Percentiles rank a stretch among this genome's conserved stretches.
These are phyloP conservation scores for Pascua guehoae DNA, from an alignment of 1,284 basidiomycete species.

Conservation along the genomic window DNA sequence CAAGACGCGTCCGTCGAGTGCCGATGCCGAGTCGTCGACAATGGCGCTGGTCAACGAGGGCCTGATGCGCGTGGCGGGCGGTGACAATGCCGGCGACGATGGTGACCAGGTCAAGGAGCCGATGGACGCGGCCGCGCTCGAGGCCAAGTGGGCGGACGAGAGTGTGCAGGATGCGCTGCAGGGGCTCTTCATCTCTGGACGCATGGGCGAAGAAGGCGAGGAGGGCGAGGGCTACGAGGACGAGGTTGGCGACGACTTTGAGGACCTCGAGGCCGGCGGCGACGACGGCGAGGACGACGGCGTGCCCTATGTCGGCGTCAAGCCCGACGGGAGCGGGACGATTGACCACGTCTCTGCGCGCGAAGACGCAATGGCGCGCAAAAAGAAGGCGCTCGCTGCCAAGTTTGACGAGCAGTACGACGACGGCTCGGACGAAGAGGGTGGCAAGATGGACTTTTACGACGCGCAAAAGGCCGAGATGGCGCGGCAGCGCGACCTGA, in stretches of 20 bases:
- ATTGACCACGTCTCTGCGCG: constrained; percentile 46
- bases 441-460: constrained; percentile 75
- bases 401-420: constrained; percentile 98
- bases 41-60: constrained; percentile 56
- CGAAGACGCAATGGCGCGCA: constrained; percentile 66
- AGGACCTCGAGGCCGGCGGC: constrained; percentile 54
- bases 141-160: constrained; percentile 75
- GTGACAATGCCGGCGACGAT: constrained; percentile 51
- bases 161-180: constrained; percentile 80
- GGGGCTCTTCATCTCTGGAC: constrained; percentile 85
- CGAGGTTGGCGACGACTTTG: constrained; percentile 52
- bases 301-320: constrained; percentile 44
- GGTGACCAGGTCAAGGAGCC: constrained; percentile 69
- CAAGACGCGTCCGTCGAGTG: constrained; percentile 38
- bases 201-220: constrained; percentile 37
- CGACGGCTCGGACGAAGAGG: constrained; percentile 68
- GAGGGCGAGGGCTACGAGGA: constrained; percentile 52
- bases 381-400: constrained; percentile 87
- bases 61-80: constrained; percentile 65
- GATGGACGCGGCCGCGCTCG: constrained; percentile 55
- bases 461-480: constrained; percentile 89
- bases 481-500: constrained; percentile 75
- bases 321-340: constrained; percentile 26
- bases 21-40: constrained; percentile 41
- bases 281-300: constrained; percentile 53